Base-by-base conservation (phyloP, 164 flowering plant genomes). In the Pachysandra terminalis region DNA sequence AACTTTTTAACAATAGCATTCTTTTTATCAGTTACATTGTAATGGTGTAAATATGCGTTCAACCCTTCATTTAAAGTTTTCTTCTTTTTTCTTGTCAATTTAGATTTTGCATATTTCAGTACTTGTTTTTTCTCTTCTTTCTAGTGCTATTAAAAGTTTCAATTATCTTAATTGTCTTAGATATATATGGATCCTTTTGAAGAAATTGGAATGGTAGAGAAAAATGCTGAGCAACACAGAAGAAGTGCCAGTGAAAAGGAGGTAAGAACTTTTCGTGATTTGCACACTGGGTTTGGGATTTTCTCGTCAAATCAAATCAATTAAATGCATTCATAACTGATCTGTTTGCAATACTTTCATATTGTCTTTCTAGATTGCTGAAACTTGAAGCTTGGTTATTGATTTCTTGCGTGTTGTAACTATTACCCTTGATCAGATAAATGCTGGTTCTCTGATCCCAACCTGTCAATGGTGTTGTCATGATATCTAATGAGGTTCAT, bases 161-260 rank as follows among this genome's bases (percentile, higher is more conserved):
- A 10, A n/a, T n/a, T 28, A 58, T 69, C 56, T 60, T 19, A 48
- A 19, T 24, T 49, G 26, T 60, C 78, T 65, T 73, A 94, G 99
- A 69, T 89, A 72, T 85, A 76, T 75, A 48, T 88, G 59, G 99
- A 91, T 79, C 99, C 98, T 67, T 93, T 96, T 81, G 98, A 96
- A 82, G 97, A 89, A 70, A 74, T 86, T 45, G 88, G 82, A 58
- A 71, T 74, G 78, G 78, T 84, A 26, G 89, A 73, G 49, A 87
- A 71, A 73, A 83, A 65, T 80, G 85, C 91, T 56, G 96, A 96
- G 74, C 80, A 81, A 66, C 98, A 93, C 77, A 81, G 98, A 82
- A 86, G 96, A 82, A 93, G 91, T 84, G 96, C 96, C 48, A 80
- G 48, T 68, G 99, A 96, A 70, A 87, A 90, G 68, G 98, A 88